A percentile compares a stretch with the other conserved stretches of the same genome.
Evolutionary conservation across 352 stramenopile genomes (phyloP).

Genomic region (Pythium aquatile): DNA sequence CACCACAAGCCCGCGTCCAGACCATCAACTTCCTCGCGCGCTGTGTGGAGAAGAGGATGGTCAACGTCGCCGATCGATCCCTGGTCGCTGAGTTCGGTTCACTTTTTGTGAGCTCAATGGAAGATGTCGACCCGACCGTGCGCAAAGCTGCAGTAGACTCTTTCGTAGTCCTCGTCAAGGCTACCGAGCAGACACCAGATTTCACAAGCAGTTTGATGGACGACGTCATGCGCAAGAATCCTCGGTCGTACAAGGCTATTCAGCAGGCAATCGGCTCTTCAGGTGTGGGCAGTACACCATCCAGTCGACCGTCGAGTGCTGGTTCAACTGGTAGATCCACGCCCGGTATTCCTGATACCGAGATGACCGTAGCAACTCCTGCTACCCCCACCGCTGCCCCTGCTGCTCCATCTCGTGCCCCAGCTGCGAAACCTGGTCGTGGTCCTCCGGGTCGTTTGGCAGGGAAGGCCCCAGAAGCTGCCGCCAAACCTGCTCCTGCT

Average conservation of each 20-base stretch:
- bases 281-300: slow-evolving; percentile 23
- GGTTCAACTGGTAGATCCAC: slow-evolving; percentile 21
- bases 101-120: slow-evolving; percentile 61
- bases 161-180: slow-evolving; percentile 58
- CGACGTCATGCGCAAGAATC: slow-evolving; percentile 67
- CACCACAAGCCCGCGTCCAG: slow-evolving; percentile 73
- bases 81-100: slow-evolving; percentile 63
- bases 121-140: slow-evolving; percentile 79
- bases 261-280: slow-evolving; percentile 41
- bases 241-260: slow-evolving; percentile 69
- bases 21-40: slow-evolving; percentile 67
- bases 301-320: slow-evolving; percentile 33
- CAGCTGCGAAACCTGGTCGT: slow-evolving; percentile 31
- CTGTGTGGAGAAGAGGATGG: slow-evolving; percentile 64
- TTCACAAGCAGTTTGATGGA: slow-evolving; percentile 67
- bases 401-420: neutral
- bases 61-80: slow-evolving; percentile 60
- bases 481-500: slow-evolving; percentile 22
- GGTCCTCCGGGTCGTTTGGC: slow-evolving; percentile 51
- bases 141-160: slow-evolving; percentile 72
- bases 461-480: slow-evolving; percentile 32
- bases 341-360: slow-evolving; percentile 21
- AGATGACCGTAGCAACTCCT: slow-evolving; percentile 21
- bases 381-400: neutral
- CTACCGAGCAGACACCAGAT: slow-evolving; percentile 39